Evolutionary conservation across 2,329 filamentous ascomycete species (phyloP).

Genomic region (Phialocephala sp.): DNA sequence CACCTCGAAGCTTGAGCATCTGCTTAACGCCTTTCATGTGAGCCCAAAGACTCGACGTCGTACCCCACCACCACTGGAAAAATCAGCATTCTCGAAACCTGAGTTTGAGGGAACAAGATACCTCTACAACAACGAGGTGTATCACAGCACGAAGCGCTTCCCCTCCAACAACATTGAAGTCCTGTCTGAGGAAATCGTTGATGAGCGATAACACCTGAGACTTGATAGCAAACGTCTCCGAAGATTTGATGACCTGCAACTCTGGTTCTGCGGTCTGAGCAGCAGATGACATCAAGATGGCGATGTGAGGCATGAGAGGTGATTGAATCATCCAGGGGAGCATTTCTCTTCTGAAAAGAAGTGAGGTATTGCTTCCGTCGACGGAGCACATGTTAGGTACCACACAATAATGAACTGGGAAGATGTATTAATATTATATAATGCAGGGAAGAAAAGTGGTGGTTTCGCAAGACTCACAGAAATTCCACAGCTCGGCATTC

Average conservation of each 20-base stretch:
- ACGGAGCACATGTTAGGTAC: conserved; percentile 24
- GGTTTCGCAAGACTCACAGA: conserved; percentile 18
- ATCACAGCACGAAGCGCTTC: conserved; percentile 26
- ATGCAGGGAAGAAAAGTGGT: not conserved
- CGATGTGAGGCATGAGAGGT: conserved; percentile 28
- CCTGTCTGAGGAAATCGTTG: conserved; percentile 23
- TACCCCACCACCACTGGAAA: conserved; percentile 23
- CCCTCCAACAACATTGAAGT: conserved; percentile 18
- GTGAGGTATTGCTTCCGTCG: conserved; percentile 21
- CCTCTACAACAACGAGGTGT: conserved; percentile 25
- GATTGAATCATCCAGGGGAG: conserved; percentile 28
- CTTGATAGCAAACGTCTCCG: conserved; percentile 22
- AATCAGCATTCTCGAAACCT: not conserved
- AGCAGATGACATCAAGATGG: conserved; percentile 26
- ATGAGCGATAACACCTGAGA: conserved; percentile 20
- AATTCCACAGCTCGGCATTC: conserved; percentile 25
- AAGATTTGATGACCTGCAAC: not conserved
- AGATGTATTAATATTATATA: no score
- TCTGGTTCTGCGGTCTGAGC: conserved; percentile 11
- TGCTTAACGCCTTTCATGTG: conserved; percentile 54
- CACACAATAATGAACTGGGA: conserved; percentile 21
- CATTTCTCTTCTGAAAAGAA: conserved; percentile 19
- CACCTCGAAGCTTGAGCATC: conserved; percentile 55
- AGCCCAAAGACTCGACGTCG: conserved; percentile 15
- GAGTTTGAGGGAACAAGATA: not conserved